Base-by-base conservation (phyloP, 2,329 filamentous ascomycete species). In the Colletotrichum musicola region DNA sequence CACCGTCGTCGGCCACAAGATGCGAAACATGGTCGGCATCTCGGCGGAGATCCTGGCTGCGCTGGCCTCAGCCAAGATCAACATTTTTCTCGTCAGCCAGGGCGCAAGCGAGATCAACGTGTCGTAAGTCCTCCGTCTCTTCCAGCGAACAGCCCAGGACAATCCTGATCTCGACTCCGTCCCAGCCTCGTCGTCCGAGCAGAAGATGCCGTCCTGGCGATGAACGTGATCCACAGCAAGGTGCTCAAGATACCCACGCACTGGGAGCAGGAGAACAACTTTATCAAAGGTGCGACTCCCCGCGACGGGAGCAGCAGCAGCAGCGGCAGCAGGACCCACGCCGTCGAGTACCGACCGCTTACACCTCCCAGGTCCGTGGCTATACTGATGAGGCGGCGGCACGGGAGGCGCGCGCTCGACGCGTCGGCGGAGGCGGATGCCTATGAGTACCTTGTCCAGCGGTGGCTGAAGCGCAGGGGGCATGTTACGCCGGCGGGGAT, bases 31-130 rank as follows among this genome's bases (percentile, higher is more conserved):
- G 94, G 86, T 93, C 64, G 96, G 96, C 69, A 93, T 99, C 71
- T 76, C 64, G 13, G 64, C 57, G 9, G 67, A 69, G 47, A 69
- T 69, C 20, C 51, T 63, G 64, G 22, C 38, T 1, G 67, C 63
- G 12, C 47, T 69, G 27, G 67, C 67, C 6, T 46, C 67, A 7
- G 56, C 63, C 22, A 69, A 68, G 46, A 69, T 69, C 38, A 69
- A 69, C 46, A 60, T 73, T 25, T 70, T 63, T 9, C 65, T 69
- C 44, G 64, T 68, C 2, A 69, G 67, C 57, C 54, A 74, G 97
- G 94, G 94, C 74, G 96, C 96, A 20, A 98, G 95, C 78, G 96
- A 99, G 84, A 99, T 99, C 81, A 99, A 98, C 80, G 98, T 99
- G 69, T 97, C 94, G 14, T 99, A 95, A 77, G 67, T 62, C 13